Conservation (phyloP, 805 yeast species). For the Cyberlindnera samutprakarnensis region DNA sequence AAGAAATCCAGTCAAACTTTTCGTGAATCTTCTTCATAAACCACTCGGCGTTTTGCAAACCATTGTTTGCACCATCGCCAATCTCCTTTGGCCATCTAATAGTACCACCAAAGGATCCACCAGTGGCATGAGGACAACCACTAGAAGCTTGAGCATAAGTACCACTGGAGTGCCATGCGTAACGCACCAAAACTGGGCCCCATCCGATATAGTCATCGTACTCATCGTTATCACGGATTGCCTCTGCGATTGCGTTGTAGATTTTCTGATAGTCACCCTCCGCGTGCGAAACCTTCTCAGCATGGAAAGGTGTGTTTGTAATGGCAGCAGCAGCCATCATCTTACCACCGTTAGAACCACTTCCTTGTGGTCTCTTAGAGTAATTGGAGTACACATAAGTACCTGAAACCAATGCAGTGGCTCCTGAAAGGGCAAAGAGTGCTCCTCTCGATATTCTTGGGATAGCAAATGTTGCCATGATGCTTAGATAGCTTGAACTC, state of each 20-base stretch:
- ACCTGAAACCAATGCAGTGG: slow-evolving; percentile 25
- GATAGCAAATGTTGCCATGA: slow-evolving; percentile 1
- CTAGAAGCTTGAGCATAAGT: slow-evolving; percentile 53
- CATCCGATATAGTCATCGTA: slow-evolving; percentile 63
- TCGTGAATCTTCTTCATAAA: slow-evolving; percentile 50
- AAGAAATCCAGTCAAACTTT: slow-evolving; percentile 60
- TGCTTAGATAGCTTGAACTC: not conserved
- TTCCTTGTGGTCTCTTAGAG: slow-evolving; percentile 15
- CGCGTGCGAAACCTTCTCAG: slow-evolving; percentile 20
- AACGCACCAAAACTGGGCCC: slow-evolving; percentile 72
- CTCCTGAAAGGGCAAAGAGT: slow-evolving; percentile 21
- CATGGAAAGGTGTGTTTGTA: slow-evolving; percentile 13
- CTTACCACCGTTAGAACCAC: slow-evolving; percentile 10
- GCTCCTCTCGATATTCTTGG: slow-evolving; percentile 9
- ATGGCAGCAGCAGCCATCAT: slow-evolving; percentile 19
- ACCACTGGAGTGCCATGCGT: slow-evolving; percentile 88
- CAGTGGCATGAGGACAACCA: slow-evolving; percentile 32
- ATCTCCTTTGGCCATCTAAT: slow-evolving; percentile 51
- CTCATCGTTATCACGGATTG: slow-evolving; percentile 45
- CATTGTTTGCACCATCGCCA: slow-evolving; percentile 41
- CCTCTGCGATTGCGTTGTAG: slow-evolving; percentile 66
- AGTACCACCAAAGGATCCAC: slow-evolving; percentile 71
- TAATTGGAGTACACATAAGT: slow-evolving; percentile 18
- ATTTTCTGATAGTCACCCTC: slow-evolving; percentile 51
- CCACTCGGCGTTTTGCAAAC: slow-evolving; percentile 42